Evolutionary conservation across 2,329 filamentous ascomycete species (phyloP).

Genomic region (Cercospora sp.): DNA sequence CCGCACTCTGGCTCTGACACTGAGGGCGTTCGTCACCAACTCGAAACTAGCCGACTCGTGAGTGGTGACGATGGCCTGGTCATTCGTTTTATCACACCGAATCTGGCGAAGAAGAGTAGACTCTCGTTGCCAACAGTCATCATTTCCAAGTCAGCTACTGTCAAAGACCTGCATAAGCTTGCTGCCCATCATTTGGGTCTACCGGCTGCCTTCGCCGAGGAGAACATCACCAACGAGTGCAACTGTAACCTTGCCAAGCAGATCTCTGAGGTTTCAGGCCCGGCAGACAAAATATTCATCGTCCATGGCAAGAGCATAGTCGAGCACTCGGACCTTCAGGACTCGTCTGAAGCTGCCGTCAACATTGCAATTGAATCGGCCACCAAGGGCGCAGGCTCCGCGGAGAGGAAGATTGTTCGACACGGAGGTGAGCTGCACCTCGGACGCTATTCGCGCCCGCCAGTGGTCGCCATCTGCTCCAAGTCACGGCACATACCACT

Average conservation of each 20-base stretch:
- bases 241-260: slow-evolving; percentile 35
- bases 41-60: background rate
- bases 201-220: slow-evolving; percentile 12
- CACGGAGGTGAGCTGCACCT: slow-evolving; percentile 16
- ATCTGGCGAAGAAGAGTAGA: slow-evolving; percentile 27
- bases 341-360: slow-evolving; percentile 14
- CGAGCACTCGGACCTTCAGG: slow-evolving; percentile 14
- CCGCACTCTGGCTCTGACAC: background rate
- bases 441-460: slow-evolving; percentile 16
- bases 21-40: slow-evolving; percentile 9
- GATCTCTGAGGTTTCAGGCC: slow-evolving; percentile 27
- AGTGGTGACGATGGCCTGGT: slow-evolving; percentile 15
- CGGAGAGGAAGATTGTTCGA: slow-evolving; percentile 21
- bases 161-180: slow-evolving; percentile 30
- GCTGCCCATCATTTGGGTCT: slow-evolving; percentile 31
- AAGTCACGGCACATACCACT: slow-evolving; percentile 24
- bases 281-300: slow-evolving; percentile 24
- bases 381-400: slow-evolving; percentile 11
- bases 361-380: slow-evolving; percentile 5
- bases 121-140: slow-evolving; percentile 18
- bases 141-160: slow-evolving; percentile 25
- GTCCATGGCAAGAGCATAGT: slow-evolving; percentile 31
- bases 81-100: slow-evolving; percentile 36
- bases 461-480: slow-evolving; percentile 27
- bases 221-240: slow-evolving; percentile 27